Conservation (phyloP, 305 asterid genomes). For the Salvia sclarea region DNA sequence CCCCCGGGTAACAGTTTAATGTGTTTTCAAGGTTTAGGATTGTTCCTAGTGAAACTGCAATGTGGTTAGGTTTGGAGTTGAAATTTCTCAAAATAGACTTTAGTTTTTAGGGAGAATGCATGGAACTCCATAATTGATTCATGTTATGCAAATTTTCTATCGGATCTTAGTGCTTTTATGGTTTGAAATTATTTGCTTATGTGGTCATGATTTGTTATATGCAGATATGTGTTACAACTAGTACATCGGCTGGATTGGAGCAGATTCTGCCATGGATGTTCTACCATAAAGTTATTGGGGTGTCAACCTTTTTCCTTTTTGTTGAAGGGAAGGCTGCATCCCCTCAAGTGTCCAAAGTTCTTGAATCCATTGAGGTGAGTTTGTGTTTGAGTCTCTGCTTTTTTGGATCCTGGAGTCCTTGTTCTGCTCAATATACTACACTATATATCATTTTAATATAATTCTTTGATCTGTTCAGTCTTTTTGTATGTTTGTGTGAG, state of each 20-base stretch:
- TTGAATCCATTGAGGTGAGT: conserved; percentile 73
- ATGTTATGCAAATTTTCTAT: neutral
- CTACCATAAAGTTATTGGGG: conserved; percentile 74
- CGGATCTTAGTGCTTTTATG: neutral
- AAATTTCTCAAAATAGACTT: neutral
- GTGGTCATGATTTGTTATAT: conserved; percentile 10
- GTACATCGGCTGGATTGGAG: conserved; percentile 77
- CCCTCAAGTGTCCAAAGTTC: conserved; percentile 66
- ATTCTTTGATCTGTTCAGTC: neutral
- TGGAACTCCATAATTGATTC: conserved; percentile 4
- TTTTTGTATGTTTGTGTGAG: conserved; percentile 2
- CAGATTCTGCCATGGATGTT: conserved; percentile 80
- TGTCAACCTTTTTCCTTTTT: conserved; percentile 70
- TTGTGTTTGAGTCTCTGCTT: conserved; percentile 8
- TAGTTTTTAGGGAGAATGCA: neutral
- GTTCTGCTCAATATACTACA: conserved; percentile 6
- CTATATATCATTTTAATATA: neutral
- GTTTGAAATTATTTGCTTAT: conserved; percentile 16
- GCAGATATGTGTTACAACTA: conserved; percentile 72
- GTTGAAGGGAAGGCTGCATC: conserved; percentile 87
- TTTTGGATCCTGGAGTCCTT: conserved; percentile 12
- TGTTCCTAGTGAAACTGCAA: neutral
- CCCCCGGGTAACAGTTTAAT: neutral
- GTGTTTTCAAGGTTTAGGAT: neutral
- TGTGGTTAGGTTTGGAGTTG: conserved; percentile 19